Base-by-base conservation (phyloP, 2,329 filamentous ascomycete species). In the Colletotrichum tropicale region DNA sequence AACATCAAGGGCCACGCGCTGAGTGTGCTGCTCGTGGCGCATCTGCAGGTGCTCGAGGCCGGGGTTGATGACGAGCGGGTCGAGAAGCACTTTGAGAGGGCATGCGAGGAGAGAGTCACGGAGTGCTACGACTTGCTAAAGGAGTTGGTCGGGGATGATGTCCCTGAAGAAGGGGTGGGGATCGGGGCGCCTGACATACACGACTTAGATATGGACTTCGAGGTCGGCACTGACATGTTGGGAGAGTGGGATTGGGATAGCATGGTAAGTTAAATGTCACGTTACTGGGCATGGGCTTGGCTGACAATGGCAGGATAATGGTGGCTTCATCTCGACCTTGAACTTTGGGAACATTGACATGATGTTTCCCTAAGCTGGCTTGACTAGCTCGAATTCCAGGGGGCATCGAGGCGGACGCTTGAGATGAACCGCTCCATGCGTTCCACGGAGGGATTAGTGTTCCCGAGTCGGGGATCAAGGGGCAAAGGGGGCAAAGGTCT, bases 1-100 rank as follows among this genome's bases (percentile, higher is more conserved):
- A 88, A 87, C 48, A 78, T 84, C 38, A 88, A 88, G 74, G 83
- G 84, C 6, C 83, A 85, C 58, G 38, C 82, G 30, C 71, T 82
- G n/a, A 80, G 78, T n/a, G 77, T 78, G 18, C 81, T 85, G 32
- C 83, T 88, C 30, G 66, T 83, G 16, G 78, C 81, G 4, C 83
- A 87, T n/a, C 79, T 83, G 0, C 80, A 86, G 30, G 83, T 82
- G 2, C 77, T 87, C 7, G 82, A 81, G 24, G 66, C 70, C 13
- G 82, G 83, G 1, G 55, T 82, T 3, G 71, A 78, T 3, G 77
- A 82, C 15, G 79, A 81, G 5, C 81, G 84, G 43, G 77, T 84
- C 4, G 82, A 86, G 18, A 78, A 80, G 10, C 58, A 78, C 10
- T 81, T 87, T 18, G 66, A 84, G 24, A 71, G 78, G 71, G 80